Evolutionary conservation across 306 rosid species (phyloP).

Genomic region (Pyrus pyrifolia): DNA sequence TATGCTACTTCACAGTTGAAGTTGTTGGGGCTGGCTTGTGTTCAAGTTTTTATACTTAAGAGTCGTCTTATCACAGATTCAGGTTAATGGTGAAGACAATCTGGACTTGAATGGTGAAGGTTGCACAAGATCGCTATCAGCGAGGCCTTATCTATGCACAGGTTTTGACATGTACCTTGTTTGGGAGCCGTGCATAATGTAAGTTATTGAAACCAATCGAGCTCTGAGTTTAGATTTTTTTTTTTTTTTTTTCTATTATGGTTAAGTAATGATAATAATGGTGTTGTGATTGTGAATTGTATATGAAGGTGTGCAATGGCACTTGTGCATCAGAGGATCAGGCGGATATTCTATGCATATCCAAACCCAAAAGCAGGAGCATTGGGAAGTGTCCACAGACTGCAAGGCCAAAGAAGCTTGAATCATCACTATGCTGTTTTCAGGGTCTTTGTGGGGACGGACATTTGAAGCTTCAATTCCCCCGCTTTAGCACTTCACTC

Average conservation of each 20-base stretch:
- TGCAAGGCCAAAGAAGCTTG: constrained; percentile 82
- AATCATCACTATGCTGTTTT: constrained; percentile 92
- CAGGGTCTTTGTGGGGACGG: constrained; percentile 43
- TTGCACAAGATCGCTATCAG: constrained; percentile 19
- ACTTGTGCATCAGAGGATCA: constrained; percentile 80
- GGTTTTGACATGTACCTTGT: constrained; percentile 89
- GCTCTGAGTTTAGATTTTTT: too few relatives aligned
- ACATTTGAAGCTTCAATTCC: not conserved
- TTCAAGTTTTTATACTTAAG: not conserved
- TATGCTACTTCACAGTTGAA: not conserved
- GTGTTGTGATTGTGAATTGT: not conserved
- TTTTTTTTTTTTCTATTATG: not conserved
- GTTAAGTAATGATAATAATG: too few relatives aligned
- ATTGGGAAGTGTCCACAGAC: constrained; percentile 70
- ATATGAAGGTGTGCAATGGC: constrained; percentile 91
- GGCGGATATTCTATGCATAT: constrained; percentile 79
- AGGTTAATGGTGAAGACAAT: constrained; percentile 47
- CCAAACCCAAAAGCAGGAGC: constrained; percentile 80
- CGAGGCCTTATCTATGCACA: constrained; percentile 77
- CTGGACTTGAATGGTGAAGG: constrained; percentile 23
- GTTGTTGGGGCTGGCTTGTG: not conserved
- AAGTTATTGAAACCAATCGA: constrained; percentile 23
- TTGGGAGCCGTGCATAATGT: constrained; percentile 97
- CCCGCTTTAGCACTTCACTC: not conserved
- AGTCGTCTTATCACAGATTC: constrained; percentile 20